These are phyloP conservation scores for Candida succiphila DNA, from an alignment of 805 yeast species.

Conservation along the genomic window DNA sequence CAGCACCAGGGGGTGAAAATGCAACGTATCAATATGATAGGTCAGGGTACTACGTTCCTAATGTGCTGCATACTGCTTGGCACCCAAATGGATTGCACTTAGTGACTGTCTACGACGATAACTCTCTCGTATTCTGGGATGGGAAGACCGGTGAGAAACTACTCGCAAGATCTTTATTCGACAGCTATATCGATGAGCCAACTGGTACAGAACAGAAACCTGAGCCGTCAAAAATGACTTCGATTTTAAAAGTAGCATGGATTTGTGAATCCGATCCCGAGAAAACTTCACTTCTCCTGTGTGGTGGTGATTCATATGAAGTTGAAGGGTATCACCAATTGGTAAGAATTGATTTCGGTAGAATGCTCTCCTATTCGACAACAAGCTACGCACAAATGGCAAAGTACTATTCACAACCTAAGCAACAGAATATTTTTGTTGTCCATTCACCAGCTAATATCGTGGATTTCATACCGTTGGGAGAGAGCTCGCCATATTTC, in stretches of 20 bases:
- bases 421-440: conserved; percentile 46
- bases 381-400: conserved; percentile 83
- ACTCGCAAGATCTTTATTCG: conserved; percentile 65
- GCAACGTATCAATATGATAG: conserved; percentile 17
- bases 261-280: conserved; percentile 74
- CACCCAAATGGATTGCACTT: conserved; percentile 92
- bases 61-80: conserved; percentile 47
- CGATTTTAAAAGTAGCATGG: conserved; percentile 60
- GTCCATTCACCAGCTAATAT: conserved; percentile 35
- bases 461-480: conserved; percentile 41
- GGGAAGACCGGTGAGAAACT: conserved; percentile 64
- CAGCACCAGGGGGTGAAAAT: conserved; percentile 64
- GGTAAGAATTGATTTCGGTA: conserved; percentile 64
- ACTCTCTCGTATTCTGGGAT: conserved; percentile 90
- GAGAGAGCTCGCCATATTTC: conserved; percentile 64
- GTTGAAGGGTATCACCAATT: conserved; percentile 33
- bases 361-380: conserved; percentile 66
- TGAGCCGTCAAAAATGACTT: conserved; percentile 20
- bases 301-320: conserved; percentile 52
- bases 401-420: conserved; percentile 56
- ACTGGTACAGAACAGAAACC: conserved; percentile 13
- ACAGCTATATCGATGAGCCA: conserved; percentile 52
- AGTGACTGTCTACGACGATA: conserved; percentile 71
- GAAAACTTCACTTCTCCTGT: conserved; percentile 58
- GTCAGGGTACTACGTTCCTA: conserved; percentile 18